Percentiles rank a stretch among this genome's conserved stretches.
phyloP scores from a whole-genome alignment of 2,329 filamentous ascomycete species.

The Trichoderma gracile region DNA sequence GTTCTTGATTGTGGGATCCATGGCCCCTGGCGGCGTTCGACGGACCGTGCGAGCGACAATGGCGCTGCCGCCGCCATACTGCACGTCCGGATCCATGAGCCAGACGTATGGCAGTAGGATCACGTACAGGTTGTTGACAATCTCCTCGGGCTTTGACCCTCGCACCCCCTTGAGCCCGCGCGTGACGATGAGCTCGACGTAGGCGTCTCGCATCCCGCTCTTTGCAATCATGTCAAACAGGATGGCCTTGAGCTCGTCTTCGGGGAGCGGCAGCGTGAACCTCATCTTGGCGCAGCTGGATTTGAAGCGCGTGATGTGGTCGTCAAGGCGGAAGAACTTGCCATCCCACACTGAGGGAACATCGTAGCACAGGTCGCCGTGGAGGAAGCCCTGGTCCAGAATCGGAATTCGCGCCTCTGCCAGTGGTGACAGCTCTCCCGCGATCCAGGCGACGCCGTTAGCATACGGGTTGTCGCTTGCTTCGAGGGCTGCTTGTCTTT shows the following conservation, averaged over 20 bases:
- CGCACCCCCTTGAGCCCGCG: slow-evolving; percentile 13
- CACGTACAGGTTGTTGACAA: slow-evolving; percentile 18
- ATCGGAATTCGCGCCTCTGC: slow-evolving; percentile 18
- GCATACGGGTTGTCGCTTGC: slow-evolving; percentile 14
- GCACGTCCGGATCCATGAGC: slow-evolving; percentile 12
- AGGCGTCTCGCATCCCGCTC: slow-evolving; percentile 15
- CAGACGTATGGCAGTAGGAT: slow-evolving; percentile 10
- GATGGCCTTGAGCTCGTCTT: slow-evolving; percentile 13
- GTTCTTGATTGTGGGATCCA: slow-evolving; percentile 21
- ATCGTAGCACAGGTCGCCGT: slow-evolving; percentile 15
- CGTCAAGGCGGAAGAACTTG: slow-evolving; percentile 19
- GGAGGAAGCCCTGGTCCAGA: slow-evolving; percentile 15
- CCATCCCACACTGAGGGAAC: slow-evolving; percentile 16
- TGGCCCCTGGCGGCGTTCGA: slow-evolving; percentile 12
- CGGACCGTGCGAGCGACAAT: slow-evolving; percentile 12
- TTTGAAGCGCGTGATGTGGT: slow-evolving; percentile 9
- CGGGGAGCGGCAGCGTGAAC: neutral
- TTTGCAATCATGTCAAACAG: slow-evolving; percentile 20
- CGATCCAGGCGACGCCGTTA: slow-evolving; percentile 11
- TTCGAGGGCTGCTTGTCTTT: slow-evolving; percentile 1
- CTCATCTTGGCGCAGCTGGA: slow-evolving; percentile 6
- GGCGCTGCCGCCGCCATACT: slow-evolving; percentile 13
- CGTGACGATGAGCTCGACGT: slow-evolving; percentile 12
- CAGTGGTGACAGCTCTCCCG: slow-evolving; percentile 6
- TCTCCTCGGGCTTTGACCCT: slow-evolving; percentile 6